Evolutionary conservation across 2,329 filamentous ascomycete species (phyloP).

Genomic region (Pseudogymnoascus sp.): DNA sequence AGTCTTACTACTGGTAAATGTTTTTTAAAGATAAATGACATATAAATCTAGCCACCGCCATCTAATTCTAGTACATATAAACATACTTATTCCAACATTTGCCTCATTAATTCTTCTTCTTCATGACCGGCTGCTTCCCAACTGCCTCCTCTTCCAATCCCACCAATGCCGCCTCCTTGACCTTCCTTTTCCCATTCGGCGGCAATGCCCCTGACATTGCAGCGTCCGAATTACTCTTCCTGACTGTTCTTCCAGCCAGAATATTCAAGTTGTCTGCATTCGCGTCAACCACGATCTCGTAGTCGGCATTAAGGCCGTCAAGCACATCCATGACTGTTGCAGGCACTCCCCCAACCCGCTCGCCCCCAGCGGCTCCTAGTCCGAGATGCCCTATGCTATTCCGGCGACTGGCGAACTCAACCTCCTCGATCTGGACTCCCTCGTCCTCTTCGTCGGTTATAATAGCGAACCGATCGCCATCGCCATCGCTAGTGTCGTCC

Average conservation of each 20-base stretch:
- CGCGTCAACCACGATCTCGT: neutral
- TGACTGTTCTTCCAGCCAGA: neutral
- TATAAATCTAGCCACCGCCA: neutral
- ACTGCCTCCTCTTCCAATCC: neutral
- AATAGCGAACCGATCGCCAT: neutral
- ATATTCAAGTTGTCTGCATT: neutral
- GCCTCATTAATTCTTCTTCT: neutral
- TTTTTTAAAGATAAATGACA: neutral
- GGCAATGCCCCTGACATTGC: neutral
- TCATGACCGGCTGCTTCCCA: neutral
- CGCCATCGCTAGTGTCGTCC: neutral
- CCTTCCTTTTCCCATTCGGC: neutral
- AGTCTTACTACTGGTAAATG: neutral
- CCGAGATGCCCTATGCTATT: neutral
- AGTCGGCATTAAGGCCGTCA: neutral
- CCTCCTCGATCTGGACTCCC: neutral
- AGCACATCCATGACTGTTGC: neutral
- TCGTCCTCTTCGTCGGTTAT: neutral
- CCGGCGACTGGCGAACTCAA: neutral
- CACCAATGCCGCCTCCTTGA: neutral
- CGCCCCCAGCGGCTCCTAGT: neutral
- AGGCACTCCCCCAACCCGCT: neutral
- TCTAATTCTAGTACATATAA: neutral
- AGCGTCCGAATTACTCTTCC: neutral
- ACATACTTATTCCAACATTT: neutral